Evolutionary conservation across 1,139 yeast species (phyloP), one percentile per base, ranked within the genome.

Genomic region (Yamadazyma jaroonii): DNA sequence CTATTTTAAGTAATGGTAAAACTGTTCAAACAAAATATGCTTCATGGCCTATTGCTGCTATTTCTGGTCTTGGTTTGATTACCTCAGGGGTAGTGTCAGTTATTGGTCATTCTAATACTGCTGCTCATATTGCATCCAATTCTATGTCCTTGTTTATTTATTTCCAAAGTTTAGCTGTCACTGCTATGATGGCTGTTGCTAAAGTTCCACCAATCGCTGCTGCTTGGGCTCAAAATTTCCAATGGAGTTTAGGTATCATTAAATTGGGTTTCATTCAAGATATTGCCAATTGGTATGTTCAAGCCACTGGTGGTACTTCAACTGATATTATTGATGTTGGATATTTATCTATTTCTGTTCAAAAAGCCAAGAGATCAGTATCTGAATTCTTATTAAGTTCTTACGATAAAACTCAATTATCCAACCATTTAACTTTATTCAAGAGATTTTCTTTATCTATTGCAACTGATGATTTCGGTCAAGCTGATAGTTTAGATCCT

Each of bases 221-320:
- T 2, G 94, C 97, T 3, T 92, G 99, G 99, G 83, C 95, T 26
- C 96, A 92, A 61, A 92, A 92, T 66, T 92, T 92, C 69, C 82
- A 81, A 65, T 92, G 98, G 98, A 82, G 97, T 5, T 74, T 92
- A 74, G 98, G 98, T 39, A 81, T 92, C 46, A 87, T 94, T 50
- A 73, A 76, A 41, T 79, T 81, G 9, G 66, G 67, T n/a, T 88
- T 90, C 54, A 84, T 92, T 78, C 98, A 92, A 61, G 61, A 70
- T 35, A 86, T 90, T 42, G 84, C 95, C 51, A 79, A 82, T 57
- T 92, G 98, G 98, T 92, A 92, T 62, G 81, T 92, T 40, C 96
- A 90, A 62, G 72, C 96, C n/a, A 92, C 98, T 1, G 97, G 97
- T 31, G 98, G 98, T 42, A 60, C 74, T 1, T 81, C 95, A 3